Percentiles rank a stretch among this genome's conserved stretches.
These are phyloP conservation scores for Solanum paucissectum DNA, from an alignment of 257 asterid genomes.

Conservation along the genomic window DNA sequence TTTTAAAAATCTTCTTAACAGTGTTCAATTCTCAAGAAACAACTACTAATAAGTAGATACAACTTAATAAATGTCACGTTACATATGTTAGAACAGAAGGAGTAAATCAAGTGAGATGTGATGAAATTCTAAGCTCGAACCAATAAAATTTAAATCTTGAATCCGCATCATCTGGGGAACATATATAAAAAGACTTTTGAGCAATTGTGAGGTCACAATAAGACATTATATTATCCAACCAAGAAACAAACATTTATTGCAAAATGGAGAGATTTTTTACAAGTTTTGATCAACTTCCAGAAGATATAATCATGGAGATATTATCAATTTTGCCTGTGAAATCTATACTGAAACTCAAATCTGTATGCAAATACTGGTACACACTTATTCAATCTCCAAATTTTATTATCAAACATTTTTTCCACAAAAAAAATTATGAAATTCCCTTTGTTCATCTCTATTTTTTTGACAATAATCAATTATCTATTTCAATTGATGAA, in stretches of 20 bases:
- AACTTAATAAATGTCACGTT: background rate
- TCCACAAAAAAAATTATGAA: constrained; percentile 12
- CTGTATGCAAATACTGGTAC: constrained; percentile 33
- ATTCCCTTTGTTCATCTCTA: constrained; percentile 25
- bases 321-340: constrained; percentile 31
- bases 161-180: rapidly evolving
- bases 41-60: background rate
- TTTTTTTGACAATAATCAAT: constrained; percentile 2
- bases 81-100: background rate
- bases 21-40: background rate
- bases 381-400: constrained; percentile 17
- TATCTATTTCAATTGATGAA: background rate
- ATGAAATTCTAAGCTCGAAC: background rate
- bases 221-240: background rate
- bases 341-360: constrained; percentile 19
- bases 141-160: background rate
- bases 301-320: constrained; percentile 26
- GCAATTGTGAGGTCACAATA: background rate
- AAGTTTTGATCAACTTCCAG: constrained; percentile 10
- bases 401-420: constrained; percentile 20
- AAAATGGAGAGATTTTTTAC: background rate
- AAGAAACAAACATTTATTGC: background rate
- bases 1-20: background rate
- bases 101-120: background rate
- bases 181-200: background rate